Conservation (phyloP, 345 rosid genomes). For the Anastatica hierochuntica region DNA sequence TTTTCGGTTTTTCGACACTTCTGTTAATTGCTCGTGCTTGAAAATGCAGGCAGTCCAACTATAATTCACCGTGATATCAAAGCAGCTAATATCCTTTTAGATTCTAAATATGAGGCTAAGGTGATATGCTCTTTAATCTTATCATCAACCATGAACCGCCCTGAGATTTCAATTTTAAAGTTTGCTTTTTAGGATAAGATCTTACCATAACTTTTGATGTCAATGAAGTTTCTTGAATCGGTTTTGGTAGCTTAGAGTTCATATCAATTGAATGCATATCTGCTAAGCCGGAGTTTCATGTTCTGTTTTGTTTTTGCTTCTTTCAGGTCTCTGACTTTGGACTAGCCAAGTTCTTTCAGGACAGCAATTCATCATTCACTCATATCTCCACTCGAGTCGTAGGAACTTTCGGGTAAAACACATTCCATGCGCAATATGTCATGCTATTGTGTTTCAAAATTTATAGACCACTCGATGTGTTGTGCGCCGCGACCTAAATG, state of each 20-base stretch:
- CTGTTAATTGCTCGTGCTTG: not conserved
- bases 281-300: too few relatives aligned
- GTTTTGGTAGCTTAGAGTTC: too few relatives aligned
- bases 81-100: slow-evolving; percentile 78
- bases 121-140: slow-evolving; percentile 25
- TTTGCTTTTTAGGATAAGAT: too few relatives aligned
- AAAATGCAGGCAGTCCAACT: slow-evolving; percentile 57
- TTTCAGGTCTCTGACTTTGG: slow-evolving; percentile 85
- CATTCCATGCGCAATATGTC: too few relatives aligned
- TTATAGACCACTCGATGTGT: not conserved
- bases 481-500: too few relatives aligned
- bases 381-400: slow-evolving; percentile 75
- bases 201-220: too few relatives aligned
- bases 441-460: not conserved
- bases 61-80: slow-evolving; percentile 82
- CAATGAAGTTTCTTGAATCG: too few relatives aligned
- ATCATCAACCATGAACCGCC: not conserved
- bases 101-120: slow-evolving; percentile 69
- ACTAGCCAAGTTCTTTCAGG: slow-evolving; percentile 52
- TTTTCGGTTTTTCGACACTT: not conserved
- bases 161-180: too few relatives aligned
- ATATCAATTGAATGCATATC: too few relatives aligned
- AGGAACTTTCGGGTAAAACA: slow-evolving; percentile 71
- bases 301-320: not conserved
- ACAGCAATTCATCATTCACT: slow-evolving; percentile 33